These are phyloP conservation scores for Globisporangium carolinianum DNA, from an alignment of 352 stramenopile species.

Conservation along the genomic window DNA sequence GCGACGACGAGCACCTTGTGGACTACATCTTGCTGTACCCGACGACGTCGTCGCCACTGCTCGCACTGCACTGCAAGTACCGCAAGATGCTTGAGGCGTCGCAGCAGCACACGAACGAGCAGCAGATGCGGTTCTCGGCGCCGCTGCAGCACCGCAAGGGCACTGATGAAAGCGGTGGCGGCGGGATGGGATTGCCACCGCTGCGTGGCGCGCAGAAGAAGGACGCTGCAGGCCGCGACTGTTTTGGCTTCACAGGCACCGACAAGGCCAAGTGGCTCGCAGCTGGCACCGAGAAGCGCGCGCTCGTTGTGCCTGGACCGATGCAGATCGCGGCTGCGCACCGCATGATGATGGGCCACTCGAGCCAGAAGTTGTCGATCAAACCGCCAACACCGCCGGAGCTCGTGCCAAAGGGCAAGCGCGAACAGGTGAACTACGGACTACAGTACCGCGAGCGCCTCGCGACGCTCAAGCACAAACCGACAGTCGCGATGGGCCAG, in stretches of 20 bases:
- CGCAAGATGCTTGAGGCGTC: slow-evolving; percentile 76
- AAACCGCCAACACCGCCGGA: slow-evolving; percentile 69
- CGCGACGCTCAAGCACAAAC: slow-evolving; percentile 68
- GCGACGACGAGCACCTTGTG: slow-evolving; percentile 31
- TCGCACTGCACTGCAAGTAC: slow-evolving; percentile 48
- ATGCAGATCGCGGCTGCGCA: slow-evolving; percentile 74
- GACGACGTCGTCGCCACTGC: slow-evolving; percentile 19
- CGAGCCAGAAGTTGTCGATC: slow-evolving; percentile 73
- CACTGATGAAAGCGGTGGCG: slow-evolving; percentile 12
- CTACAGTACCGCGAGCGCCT: slow-evolving; percentile 76
- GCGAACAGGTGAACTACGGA: slow-evolving; percentile 63
- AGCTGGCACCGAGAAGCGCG: slow-evolving; percentile 43
- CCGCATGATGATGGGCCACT: slow-evolving; percentile 79
- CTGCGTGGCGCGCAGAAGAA: slow-evolving; percentile 53
- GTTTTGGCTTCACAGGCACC: slow-evolving; percentile 73
- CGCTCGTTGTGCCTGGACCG: slow-evolving; percentile 47
- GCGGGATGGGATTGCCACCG: slow-evolving; percentile 30
- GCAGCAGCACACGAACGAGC: slow-evolving; percentile 70
- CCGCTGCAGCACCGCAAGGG: slow-evolving; percentile 67
- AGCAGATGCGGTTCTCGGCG: slow-evolving; percentile 73
- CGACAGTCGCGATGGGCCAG: slow-evolving; percentile 64
- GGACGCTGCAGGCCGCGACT: slow-evolving; percentile 44
- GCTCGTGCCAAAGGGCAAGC: slow-evolving; percentile 25
- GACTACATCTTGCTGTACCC: slow-evolving; percentile 72
- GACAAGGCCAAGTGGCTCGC: slow-evolving; percentile 63